Base-by-base conservation (phyloP, 139 green algal species). In the Chlamydomonas schloesseri region DNA sequence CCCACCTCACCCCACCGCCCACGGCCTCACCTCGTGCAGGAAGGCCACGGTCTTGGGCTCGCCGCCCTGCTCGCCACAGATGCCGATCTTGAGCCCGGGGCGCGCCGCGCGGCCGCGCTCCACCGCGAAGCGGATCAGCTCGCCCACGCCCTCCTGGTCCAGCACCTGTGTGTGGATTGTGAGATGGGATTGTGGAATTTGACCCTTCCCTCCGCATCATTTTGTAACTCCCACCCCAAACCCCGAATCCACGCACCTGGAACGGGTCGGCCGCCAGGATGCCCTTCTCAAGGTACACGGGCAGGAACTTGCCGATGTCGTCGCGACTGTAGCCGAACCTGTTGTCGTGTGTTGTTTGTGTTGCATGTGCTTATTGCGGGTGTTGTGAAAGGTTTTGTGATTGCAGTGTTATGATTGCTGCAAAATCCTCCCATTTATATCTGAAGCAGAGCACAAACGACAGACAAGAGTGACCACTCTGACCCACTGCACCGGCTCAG, bases 31-130 rank as follows among this genome's bases (percentile, higher is more conserved):
- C n/a, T 84, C 75, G 74, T 96, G 69, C 71, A 97, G 96, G 89
- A 98, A 97, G 23, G 90, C 93, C 24, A 98, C 93, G 15, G 92
- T 96, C 55, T 82, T 81, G 53, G 96, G 94, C 80, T 99, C 96
- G 33, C 96, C 96, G 47, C 96, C 97, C 81, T 99, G 96, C 93
- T 98, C 97, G 24, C 97, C 97, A 89, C 97, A 99, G 53, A 99
- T 94, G 74, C 95, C 95, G 26, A 99, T 87, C 82, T 97, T 91
- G 28, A 99, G 82, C 73, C 90, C 85, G 8, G 95, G 94, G 50
- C 90, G 90, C 0, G 93, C 87, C 18, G 69, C 84, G 24, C 95
- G 92, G 58, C 96, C 97, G 11, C 93, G 89, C 90, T 97, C 83
- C 53, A 94, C 91, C 1, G 97, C 94, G 24, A 98, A 92, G 36